These are phyloP conservation scores for Dendrobium catenatum DNA, from an alignment of 106 monocot genomes.

Conservation along the genomic window DNA sequence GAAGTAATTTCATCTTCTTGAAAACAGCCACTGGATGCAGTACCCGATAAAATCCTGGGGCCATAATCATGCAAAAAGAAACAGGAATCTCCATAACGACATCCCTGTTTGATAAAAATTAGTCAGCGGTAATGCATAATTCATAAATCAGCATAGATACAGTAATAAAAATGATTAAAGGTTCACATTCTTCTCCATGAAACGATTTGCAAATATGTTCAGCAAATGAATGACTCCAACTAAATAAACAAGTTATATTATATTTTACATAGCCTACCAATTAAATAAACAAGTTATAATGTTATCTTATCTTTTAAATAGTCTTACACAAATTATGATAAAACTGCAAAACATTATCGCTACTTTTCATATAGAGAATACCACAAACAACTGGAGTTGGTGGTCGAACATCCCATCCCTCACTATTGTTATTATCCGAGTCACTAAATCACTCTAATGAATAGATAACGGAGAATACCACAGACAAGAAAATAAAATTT, in stretches of 20 bases:
- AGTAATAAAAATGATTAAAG: neutral
- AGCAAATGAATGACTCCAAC: neutral
- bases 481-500: too few relatives aligned
- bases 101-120: constrained; percentile 43
- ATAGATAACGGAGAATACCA: too few relatives aligned
- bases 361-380: neutral
- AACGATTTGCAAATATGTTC: neutral
- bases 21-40: constrained; percentile 14
- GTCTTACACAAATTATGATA: neutral
- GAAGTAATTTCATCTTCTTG: constrained; percentile 35
- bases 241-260: neutral
- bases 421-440: too few relatives aligned
- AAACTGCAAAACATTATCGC: neutral
- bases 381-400: neutral
- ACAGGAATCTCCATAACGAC: constrained; percentile 63
- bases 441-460: too few relatives aligned
- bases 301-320: too few relatives aligned
- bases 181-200: neutral
- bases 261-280: neutral
- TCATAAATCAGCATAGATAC: neutral
- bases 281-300: too few relatives aligned
- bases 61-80: constrained; percentile 47
- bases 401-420: too few relatives aligned
- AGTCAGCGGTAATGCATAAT: neutral
- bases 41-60: neutral